Evolutionary conservation across 192 early-diverging fungal genomes (phyloP).

Genomic region (Coemansia sp.): DNA sequence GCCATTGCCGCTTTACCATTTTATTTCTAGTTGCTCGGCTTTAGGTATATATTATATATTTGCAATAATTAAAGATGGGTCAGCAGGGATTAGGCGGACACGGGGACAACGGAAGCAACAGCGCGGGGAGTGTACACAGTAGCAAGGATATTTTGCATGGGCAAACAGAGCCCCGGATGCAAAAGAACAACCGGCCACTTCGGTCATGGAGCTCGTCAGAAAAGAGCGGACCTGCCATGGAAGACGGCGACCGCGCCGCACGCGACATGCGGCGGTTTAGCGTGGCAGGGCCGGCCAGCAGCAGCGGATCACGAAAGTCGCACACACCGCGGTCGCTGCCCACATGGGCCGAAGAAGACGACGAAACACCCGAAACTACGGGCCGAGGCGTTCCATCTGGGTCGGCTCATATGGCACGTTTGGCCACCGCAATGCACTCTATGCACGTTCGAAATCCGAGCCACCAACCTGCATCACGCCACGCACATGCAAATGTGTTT

Average conservation of each 20-base stretch:
- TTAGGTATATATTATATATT: no score
- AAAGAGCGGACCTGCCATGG: slow-evolving; percentile 19
- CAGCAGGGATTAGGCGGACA: not conserved
- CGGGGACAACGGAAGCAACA: not conserved
- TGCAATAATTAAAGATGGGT: not conserved
- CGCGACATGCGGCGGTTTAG: slow-evolving; percentile 37
- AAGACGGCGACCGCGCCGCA: slow-evolving; percentile 12
- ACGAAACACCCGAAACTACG: slow-evolving; percentile 21
- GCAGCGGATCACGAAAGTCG: slow-evolving; percentile 34
- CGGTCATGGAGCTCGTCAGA: slow-evolving; percentile 56
- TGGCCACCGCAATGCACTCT: not conserved
- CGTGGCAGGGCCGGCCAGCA: slow-evolving; percentile 32
- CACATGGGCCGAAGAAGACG: slow-evolving; percentile 53
- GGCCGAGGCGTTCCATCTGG: not conserved
- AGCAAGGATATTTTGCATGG: not conserved
- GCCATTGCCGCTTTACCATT: no score
- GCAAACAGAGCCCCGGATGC: not conserved
- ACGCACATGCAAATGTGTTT: not conserved
- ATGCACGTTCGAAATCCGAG: not conserved
- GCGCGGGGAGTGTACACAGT: not conserved
- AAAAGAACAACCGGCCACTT: slow-evolving; percentile 21
- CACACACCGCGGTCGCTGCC: slow-evolving; percentile 36
- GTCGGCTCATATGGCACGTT: not conserved
- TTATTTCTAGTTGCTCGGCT: no score
- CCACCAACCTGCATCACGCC: not conserved